These are phyloP conservation scores for Malassezia globosa DNA, from an alignment of 1,284 basidiomycete genomes.

Conservation along the genomic window DNA sequence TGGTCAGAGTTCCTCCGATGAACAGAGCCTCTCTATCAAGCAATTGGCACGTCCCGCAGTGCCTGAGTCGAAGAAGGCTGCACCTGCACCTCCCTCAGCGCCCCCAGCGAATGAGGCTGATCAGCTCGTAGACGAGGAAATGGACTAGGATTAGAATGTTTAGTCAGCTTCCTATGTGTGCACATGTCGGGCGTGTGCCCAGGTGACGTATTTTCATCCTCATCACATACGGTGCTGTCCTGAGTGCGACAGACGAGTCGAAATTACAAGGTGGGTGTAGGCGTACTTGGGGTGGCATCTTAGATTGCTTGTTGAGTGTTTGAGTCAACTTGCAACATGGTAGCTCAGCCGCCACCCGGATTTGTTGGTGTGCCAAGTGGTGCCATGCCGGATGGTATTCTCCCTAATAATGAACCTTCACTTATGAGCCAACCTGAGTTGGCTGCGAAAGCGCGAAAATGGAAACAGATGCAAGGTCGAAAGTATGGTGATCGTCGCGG, in stretches of 20 bases:
- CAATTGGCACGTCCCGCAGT: conserved; percentile 10
- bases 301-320: neutral
- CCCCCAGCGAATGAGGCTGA: conserved; percentile 5
- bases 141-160: conserved; percentile 14
- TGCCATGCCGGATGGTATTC: conserved; percentile 11
- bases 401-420: conserved; percentile 22
- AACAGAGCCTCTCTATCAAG: neutral
- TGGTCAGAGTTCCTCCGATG: neutral
- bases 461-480: conserved; percentile 82
- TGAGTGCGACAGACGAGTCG: too few species aligned
- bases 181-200: neutral
- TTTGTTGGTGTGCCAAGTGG: conserved; percentile 9
- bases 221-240: too few species aligned
- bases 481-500: conserved; percentile 72
- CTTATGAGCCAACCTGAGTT: conserved; percentile 63
- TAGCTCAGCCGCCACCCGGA: conserved; percentile 10
- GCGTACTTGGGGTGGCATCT: too few species aligned
- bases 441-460: conserved; percentile 78
- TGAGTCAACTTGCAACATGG: conserved; percentile 8
- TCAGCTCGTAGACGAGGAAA: conserved; percentile 16
- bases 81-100: neutral
- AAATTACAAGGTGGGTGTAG: too few species aligned
- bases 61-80: neutral
- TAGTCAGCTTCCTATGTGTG: neutral
- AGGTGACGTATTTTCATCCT: neutral